Percentiles rank a stretch among this genome's conserved stretches.
Evolutionary conservation across 2,329 filamentous ascomycete genomes (phyloP).

Genomic region (Cercospora canescens): DNA sequence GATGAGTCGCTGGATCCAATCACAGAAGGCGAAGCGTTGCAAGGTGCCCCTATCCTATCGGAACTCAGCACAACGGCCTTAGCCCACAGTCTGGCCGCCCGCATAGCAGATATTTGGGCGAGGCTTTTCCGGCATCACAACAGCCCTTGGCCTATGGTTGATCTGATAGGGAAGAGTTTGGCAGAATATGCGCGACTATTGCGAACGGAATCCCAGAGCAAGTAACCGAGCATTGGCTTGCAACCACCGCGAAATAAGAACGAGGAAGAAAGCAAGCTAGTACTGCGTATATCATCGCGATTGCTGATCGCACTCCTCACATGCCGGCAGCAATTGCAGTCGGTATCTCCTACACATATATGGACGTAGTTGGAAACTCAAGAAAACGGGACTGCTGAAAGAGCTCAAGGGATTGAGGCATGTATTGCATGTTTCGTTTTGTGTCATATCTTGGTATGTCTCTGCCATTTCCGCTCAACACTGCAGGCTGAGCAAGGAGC

Average conservation of each 20-base stretch:
- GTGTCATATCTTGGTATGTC: not conserved
- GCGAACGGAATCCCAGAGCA: not conserved
- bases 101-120: not conserved
- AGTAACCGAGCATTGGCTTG: too few species aligned
- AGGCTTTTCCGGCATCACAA: not conserved
- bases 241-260: too few species aligned
- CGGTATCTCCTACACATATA: too few species aligned
- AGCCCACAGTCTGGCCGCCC: not conserved
- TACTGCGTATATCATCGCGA: too few species aligned
- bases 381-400: not conserved
- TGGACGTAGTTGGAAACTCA: too few species aligned
- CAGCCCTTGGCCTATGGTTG: constrained; percentile 4
- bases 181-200: not conserved
- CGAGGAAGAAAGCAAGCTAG: too few species aligned
- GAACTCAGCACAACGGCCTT: not conserved
- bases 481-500: not conserved
- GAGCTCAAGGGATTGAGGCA: not conserved
- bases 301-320: too few species aligned
- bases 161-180: constrained; percentile 1
- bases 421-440: not conserved
- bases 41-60: not conserved
- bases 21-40: not conserved
- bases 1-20: constrained; percentile 2
- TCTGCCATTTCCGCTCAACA: not conserved
- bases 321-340: too few species aligned